These are phyloP conservation scores for Rutstroemia sp. DNA, from an alignment of 2,329 filamentous ascomycete genomes.

Conservation along the genomic window DNA sequence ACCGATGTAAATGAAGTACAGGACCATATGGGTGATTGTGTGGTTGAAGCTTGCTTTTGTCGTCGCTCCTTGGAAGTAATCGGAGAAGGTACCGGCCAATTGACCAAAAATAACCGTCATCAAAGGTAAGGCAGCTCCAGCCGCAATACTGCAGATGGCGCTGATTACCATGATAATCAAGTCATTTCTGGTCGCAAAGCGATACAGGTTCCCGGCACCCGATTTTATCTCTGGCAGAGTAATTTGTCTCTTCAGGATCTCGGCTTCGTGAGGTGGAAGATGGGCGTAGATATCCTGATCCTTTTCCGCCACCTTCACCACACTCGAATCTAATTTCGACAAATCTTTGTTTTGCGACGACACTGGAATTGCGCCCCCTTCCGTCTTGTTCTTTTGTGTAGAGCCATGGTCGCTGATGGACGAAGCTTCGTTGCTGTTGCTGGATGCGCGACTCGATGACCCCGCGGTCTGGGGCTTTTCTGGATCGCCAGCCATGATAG, in stretches of 20 bases:
- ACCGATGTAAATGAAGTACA: slow-evolving; percentile 82
- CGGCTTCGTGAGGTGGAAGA: slow-evolving; percentile 57
- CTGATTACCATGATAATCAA: slow-evolving; percentile 44
- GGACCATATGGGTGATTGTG: slow-evolving; percentile 54
- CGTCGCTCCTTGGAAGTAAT: slow-evolving; percentile 42
- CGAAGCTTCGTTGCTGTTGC: slow-evolving; percentile 11
- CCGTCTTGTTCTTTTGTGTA: slow-evolving; percentile 15
- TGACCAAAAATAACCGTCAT: slow-evolving; percentile 64
- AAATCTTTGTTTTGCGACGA: slow-evolving; percentile 59
- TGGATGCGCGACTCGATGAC: slow-evolving; percentile 16
- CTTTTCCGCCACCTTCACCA: slow-evolving; percentile 27
- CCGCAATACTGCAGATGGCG: slow-evolving; percentile 46
- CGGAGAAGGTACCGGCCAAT: slow-evolving; percentile 63
- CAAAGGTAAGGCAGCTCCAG: slow-evolving; percentile 52
- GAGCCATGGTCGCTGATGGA: slow-evolving; percentile 19
- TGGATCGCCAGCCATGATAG: slow-evolving; percentile 25
- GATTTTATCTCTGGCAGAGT: slow-evolving; percentile 56
- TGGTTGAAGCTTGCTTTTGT: slow-evolving; percentile 49
- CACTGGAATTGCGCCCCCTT: slow-evolving; percentile 47
- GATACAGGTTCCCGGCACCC: slow-evolving; percentile 51
- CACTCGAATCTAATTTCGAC: slow-evolving; percentile 26
- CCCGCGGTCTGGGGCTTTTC: slow-evolving; percentile 23
- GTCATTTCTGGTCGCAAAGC: slow-evolving; percentile 48
- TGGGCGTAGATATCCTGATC: slow-evolving; percentile 51
- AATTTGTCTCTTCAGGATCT: slow-evolving; percentile 62